phyloP scores from a whole-genome alignment of 345 rosid species.

The Citrus inodora region DNA sequence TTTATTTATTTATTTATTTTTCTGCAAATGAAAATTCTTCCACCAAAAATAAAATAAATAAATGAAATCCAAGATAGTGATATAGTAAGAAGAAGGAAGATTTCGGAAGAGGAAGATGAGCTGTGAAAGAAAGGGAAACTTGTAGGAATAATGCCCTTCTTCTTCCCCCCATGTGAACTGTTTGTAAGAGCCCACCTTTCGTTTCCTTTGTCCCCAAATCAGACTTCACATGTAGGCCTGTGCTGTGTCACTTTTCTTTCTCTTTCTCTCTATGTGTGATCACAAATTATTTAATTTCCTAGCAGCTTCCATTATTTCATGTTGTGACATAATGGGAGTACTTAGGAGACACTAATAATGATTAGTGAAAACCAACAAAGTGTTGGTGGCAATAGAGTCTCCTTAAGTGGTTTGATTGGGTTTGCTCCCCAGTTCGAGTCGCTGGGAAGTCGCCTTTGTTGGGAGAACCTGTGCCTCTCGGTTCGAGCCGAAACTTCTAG shows the following conservation, averaged over 20 bases:
- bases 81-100: not conserved
- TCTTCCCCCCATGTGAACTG: constrained; percentile 29
- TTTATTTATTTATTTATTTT: too few relatives aligned
- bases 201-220: constrained; percentile 38
- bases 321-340: not conserved
- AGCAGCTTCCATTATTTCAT: constrained; percentile 26
- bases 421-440: too few relatives aligned
- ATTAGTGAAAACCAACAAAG: constrained; percentile 14
- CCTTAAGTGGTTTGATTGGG: too few relatives aligned
- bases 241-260: not conserved
- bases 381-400: too few relatives aligned
- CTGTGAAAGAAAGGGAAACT: constrained; percentile 30
- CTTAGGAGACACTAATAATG: constrained; percentile 22
- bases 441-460: too few relatives aligned
- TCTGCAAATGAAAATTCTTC: not conserved
- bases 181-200: constrained; percentile 24
- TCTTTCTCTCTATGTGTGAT: not conserved
- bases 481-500: too few relatives aligned
- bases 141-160: constrained; percentile 27
- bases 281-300: not conserved
- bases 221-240: constrained; percentile 36
- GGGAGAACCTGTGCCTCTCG: too few relatives aligned
- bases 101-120: constrained; percentile 14
- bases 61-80: not conserved
- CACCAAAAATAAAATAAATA: not conserved